Evolutionary conservation across 78 protist species (phyloP), one percentile per base, ranked within the genome.

Genomic region (Chrysochromulina tobinii): DNA sequence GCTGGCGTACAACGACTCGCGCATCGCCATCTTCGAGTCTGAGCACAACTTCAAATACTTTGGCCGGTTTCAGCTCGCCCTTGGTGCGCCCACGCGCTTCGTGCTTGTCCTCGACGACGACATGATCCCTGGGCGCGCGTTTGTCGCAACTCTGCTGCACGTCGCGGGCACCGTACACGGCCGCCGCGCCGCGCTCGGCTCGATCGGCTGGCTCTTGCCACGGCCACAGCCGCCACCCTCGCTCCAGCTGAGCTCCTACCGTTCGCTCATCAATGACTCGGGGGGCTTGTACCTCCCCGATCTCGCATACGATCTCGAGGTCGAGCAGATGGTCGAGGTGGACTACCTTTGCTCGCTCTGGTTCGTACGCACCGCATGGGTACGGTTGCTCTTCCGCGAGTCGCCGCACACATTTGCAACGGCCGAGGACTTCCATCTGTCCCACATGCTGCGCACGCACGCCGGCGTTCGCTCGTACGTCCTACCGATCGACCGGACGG

Each of bases 291-390:
- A 79, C 17, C 25, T 79, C 48, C 87, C 87, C 9, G 87, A 79
- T 48, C 64, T 51, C 12, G 64, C 87, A 48, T 79, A 79, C 61
- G 87, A 18, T 18, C 4, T 79, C 20, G 14, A 0, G 23, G 48
- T 54, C 48, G 87, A 79, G 87, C 61, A 50, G 48, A 17, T 21
- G 27, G 15, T 53, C 64, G 87, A 79, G 87, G 25, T 18, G 27
- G 87, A 79, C 61, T 79, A 54, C 87, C 87, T 79, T n/a, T 79
- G 87, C 87, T 79, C 87, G 64, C 2, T 54, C 50, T 79, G 87
- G 87, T 79, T 79, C 48, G 87, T 7, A 48, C 38, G 48, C 50
- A 79, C 87, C 17, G 21, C 2, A 21, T 79, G 87, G 87, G 5
- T 79, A 9, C 14, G 14, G 17, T 12, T 54, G 64, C 61, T 79